Evolutionary conservation across 306 rosid species (phyloP).

Genomic region (Mimosa pudica): DNA sequence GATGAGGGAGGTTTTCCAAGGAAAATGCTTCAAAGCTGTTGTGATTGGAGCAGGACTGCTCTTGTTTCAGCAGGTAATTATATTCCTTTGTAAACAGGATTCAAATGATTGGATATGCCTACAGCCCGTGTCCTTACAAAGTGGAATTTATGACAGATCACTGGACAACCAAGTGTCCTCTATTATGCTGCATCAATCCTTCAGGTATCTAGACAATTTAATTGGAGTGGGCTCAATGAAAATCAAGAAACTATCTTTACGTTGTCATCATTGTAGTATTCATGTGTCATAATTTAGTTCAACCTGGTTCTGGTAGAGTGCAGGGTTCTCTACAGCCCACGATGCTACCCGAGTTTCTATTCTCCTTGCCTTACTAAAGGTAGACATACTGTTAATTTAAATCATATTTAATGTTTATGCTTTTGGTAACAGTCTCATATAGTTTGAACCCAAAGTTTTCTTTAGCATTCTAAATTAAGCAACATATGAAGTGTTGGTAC

Average conservation of each 20-base stretch:
- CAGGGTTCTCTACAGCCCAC: slow-evolving; percentile 88
- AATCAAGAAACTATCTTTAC: slow-evolving; percentile 11
- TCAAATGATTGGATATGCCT: slow-evolving; percentile 26
- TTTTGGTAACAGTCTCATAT: slow-evolving; percentile 25
- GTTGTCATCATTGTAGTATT: slow-evolving; percentile 6
- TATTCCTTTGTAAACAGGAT: slow-evolving; percentile 36
- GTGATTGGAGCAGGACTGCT: slow-evolving; percentile 79
- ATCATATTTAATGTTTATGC: background rate
- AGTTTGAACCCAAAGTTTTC: slow-evolving; percentile 5
- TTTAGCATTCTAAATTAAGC: background rate
- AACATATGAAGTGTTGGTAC: no score
- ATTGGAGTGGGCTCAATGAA: slow-evolving; percentile 28
- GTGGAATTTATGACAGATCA: slow-evolving; percentile 67
- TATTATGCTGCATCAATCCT: slow-evolving; percentile 92
- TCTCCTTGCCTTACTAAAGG: slow-evolving; percentile 87
- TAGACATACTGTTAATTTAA: slow-evolving; percentile 35
- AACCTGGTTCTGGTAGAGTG: slow-evolving; percentile 62
- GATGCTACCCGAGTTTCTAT: slow-evolving; percentile 97
- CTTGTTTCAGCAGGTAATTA: slow-evolving; percentile 90
- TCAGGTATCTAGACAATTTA: slow-evolving; percentile 63
- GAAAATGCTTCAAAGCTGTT: slow-evolving; percentile 83
- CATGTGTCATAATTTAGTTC: slow-evolving; percentile 31
- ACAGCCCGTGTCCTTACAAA: slow-evolving; percentile 41
- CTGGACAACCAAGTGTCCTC: slow-evolving; percentile 97
- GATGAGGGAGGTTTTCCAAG: slow-evolving; percentile 67